Conservation (phyloP, 371 early-diverging fungal genomes). For the Mucor indicus region DNA sequence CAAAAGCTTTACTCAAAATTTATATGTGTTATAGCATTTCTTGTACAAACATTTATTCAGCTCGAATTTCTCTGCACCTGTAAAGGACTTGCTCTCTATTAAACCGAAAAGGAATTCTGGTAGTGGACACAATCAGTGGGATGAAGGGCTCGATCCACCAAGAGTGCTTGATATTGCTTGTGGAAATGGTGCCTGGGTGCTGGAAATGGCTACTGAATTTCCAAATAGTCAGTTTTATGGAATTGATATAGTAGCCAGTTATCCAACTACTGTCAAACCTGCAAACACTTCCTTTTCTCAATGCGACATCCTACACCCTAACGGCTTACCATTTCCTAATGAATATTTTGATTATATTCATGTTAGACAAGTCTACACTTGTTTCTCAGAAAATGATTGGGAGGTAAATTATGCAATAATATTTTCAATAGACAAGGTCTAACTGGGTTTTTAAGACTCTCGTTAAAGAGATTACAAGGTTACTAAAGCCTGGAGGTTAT, state of each 20-base stretch:
- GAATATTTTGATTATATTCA: constrained; percentile 56
- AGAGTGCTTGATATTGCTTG: constrained; percentile 42
- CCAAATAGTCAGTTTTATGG: constrained; percentile 53
- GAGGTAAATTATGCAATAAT: constrained; percentile 23
- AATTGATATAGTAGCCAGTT: constrained; percentile 44
- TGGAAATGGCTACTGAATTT: constrained; percentile 57
- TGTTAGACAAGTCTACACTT: constrained; percentile 41
- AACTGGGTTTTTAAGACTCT: constrained; percentile 19
- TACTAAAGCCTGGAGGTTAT: constrained; percentile 58
- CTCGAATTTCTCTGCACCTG: constrained; percentile 41
- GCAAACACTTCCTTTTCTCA: constrained; percentile 45
- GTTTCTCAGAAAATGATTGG: constrained; percentile 35
- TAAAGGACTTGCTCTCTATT: constrained; percentile 26
- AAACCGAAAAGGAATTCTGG: constrained; percentile 10
- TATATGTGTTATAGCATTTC: constrained; percentile 36
- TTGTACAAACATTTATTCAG: constrained; percentile 33
- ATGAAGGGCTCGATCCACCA: too few species aligned
- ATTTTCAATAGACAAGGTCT: too few species aligned
- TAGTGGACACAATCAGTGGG: background rate
- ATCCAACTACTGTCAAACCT: constrained; percentile 52
- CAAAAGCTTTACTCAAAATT: too few species aligned
- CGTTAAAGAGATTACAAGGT: constrained; percentile 27
- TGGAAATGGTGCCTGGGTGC: constrained; percentile 43
- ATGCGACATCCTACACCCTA: constrained; percentile 35
- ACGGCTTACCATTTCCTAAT: constrained; percentile 50